Evolutionary conservation across 129 eudicot species (phyloP).

Genomic region (Arctium lappa): DNA sequence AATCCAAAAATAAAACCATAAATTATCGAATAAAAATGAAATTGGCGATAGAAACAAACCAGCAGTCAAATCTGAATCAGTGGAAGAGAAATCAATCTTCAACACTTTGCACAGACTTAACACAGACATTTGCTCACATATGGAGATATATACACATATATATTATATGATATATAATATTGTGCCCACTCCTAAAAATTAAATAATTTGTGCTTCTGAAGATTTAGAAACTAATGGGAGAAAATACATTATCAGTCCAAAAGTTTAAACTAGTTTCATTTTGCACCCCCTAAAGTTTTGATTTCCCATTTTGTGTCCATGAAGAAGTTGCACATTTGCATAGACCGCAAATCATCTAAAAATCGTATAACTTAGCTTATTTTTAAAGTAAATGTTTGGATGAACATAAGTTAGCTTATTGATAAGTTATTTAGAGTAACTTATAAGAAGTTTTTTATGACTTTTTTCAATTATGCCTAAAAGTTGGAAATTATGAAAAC

Average conservation of each 20-base stretch:
- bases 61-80: slow-evolving; percentile 20
- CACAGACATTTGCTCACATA: background rate
- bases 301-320: background rate
- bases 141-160: background rate
- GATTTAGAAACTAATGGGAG: background rate
- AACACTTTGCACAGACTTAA: slow-evolving; percentile 5
- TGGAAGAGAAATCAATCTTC: slow-evolving; percentile 12
- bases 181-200: background rate
- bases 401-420: too few species aligned
- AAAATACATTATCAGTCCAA: slow-evolving; percentile 12
- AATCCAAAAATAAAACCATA: background rate
- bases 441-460: too few species aligned
- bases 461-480: too few species aligned
- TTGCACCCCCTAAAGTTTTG: slow-evolving; percentile 2
- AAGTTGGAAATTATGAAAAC: background rate
- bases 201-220: background rate
- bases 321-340: background rate
- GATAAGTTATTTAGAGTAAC: too few species aligned
- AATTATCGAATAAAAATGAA: background rate
- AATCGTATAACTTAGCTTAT: too few species aligned
- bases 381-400: too few species aligned
- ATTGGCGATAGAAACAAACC: slow-evolving; percentile 8
- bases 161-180: background rate
- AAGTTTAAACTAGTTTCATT: background rate
- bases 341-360: background rate